These are phyloP conservation scores for Aspergillus sp. DNA, from an alignment of 2,329 filamentous ascomycete genomes.

Conservation along the genomic window DNA sequence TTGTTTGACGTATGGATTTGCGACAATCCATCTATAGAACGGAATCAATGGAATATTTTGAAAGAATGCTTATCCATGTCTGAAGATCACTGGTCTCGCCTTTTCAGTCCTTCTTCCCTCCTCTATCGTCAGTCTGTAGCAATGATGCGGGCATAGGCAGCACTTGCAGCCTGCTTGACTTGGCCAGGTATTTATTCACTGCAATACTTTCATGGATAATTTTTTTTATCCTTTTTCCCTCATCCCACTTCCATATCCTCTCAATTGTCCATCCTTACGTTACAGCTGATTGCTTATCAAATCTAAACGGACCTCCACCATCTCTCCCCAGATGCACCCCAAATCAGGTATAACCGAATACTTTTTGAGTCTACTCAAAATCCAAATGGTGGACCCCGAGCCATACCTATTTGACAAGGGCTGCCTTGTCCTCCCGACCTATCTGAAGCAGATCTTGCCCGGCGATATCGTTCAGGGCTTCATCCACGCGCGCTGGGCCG, in stretches of 20 bases:
- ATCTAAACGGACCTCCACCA: no score
- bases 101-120: no score
- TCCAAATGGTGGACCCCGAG: background rate
- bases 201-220: background rate
- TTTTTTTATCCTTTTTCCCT: no score
- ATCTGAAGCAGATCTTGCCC: conserved; percentile 7
- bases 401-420: conserved; percentile 11
- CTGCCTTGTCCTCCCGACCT: conserved; percentile 9
- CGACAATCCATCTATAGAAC: no score
- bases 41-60: no score
- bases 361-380: background rate
- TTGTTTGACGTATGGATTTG: no score
- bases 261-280: background rate
- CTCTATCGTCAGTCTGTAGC: no score
- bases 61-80: no score
- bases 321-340: no score
- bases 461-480: conserved; percentile 6
- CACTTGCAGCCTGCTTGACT: background rate
- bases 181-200: background rate
- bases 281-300: no score
- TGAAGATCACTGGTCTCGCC: no score
- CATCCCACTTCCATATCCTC: background rate
- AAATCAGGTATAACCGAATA: background rate
- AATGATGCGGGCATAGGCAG: background rate
- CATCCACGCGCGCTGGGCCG: conserved; percentile 9